Evolutionary conservation across 768 basidiomycete genomes (phyloP).

Genomic region (Suillus variegatus): DNA sequence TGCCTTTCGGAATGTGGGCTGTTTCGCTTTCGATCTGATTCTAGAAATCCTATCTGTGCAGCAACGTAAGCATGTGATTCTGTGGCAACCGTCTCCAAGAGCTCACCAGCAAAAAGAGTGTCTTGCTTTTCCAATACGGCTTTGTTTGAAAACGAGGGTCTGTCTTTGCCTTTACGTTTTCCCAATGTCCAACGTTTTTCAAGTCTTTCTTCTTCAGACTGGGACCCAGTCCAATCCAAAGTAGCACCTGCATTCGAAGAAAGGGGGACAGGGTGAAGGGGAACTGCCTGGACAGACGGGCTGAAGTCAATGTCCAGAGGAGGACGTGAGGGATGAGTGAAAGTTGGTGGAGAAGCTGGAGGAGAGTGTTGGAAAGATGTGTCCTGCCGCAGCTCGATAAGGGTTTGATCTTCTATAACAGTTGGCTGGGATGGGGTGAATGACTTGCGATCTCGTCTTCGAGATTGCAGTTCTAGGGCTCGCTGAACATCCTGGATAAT

Average conservation of each 20-base stretch:
- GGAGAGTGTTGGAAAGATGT: slow-evolving; percentile 24
- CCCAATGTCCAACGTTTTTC: slow-evolving; percentile 65
- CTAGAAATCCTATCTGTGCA: slow-evolving; percentile 56
- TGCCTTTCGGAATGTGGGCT: slow-evolving; percentile 63
- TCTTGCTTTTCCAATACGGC: slow-evolving; percentile 60
- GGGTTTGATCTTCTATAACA: slow-evolving; percentile 24
- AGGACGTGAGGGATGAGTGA: slow-evolving; percentile 9
- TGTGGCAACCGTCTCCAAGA: slow-evolving; percentile 9
- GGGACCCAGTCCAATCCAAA: slow-evolving; percentile 70
- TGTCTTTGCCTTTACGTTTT: slow-evolving; percentile 62
- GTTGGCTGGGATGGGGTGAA: slow-evolving; percentile 20
- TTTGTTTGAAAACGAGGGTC: slow-evolving; percentile 40
- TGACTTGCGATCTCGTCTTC: slow-evolving; percentile 63
- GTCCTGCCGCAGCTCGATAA: slow-evolving; percentile 28
- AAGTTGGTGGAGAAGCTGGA: slow-evolving; percentile 17
- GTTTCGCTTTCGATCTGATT: slow-evolving; percentile 50
- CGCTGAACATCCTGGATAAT: slow-evolving; percentile 81
- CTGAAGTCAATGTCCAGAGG: slow-evolving; percentile 66
- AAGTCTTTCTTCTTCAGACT: slow-evolving; percentile 53
- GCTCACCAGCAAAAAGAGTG: slow-evolving; percentile 54
- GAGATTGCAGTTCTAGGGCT: slow-evolving; percentile 70
- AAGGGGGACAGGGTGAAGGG: slow-evolving; percentile 64
- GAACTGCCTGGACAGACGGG: slow-evolving; percentile 53
- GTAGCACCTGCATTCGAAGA: slow-evolving; percentile 71
- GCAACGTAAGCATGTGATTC: background rate